These are phyloP conservation scores for Fusarium sp. DNA, from an alignment of 2,329 filamentous ascomycete genomes.

Conservation along the genomic window DNA sequence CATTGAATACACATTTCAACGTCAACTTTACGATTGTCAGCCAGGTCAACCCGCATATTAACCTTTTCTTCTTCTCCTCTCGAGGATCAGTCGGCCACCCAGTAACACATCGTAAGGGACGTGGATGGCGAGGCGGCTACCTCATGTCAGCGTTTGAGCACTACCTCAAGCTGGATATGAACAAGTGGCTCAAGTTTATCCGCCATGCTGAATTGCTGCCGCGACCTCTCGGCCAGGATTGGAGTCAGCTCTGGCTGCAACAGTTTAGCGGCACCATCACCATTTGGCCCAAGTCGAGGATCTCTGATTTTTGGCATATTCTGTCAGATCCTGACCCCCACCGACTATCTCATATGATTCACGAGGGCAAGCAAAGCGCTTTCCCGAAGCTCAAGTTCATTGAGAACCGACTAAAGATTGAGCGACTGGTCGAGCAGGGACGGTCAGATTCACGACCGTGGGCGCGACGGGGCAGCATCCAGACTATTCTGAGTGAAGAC, in stretches of 20 bases:
- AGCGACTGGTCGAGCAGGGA: conserved; percentile 75
- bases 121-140: conserved; percentile 96
- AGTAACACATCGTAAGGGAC: conserved; percentile 91
- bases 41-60: conserved; percentile 96
- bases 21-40: conserved; percentile 95
- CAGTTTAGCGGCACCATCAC: conserved; percentile 95
- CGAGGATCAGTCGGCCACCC: conserved; percentile 91
- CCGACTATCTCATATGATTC: conserved; percentile 87
- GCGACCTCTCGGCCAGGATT: conserved; percentile 91
- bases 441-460: conserved; percentile 66
- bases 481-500: conserved; percentile 73
- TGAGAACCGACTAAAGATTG: conserved; percentile 86
- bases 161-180: conserved; percentile 95
- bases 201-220: conserved; percentile 93
- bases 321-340: conserved; percentile 83
- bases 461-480: conserved; percentile 65
- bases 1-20: conserved; percentile 96
- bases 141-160: conserved; percentile 92
- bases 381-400: conserved; percentile 96
- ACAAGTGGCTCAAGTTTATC: conserved; percentile 97
- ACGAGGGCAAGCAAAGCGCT: conserved; percentile 87
- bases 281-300: conserved; percentile 88
- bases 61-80: conserved; percentile 98
- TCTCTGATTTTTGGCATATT: conserved; percentile 87
- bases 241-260: conserved; percentile 96